These are phyloP conservation scores for Talaromyces sp. DNA, from an alignment of 2,329 filamentous ascomycete species.

Conservation along the genomic window DNA sequence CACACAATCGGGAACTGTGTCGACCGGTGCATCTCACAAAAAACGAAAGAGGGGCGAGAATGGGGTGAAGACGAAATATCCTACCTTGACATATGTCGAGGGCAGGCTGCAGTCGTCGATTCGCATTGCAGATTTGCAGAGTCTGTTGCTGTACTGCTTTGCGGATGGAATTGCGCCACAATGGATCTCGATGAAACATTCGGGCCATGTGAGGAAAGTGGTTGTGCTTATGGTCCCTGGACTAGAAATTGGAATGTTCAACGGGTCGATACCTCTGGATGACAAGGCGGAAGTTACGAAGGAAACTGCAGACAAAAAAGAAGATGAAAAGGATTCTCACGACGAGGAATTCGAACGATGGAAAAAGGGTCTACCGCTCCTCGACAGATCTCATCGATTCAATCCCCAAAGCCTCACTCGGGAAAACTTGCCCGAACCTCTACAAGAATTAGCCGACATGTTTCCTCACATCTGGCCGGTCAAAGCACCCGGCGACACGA, in stretches of 20 bases:
- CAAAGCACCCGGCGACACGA: constrained; percentile 81
- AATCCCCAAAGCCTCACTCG: constrained; percentile 35
- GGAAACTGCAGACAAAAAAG: constrained; percentile 21
- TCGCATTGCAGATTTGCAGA: constrained; percentile 59
- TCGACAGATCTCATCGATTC: constrained; percentile 34
- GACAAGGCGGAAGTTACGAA: constrained; percentile 17
- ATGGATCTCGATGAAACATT: constrained; percentile 62
- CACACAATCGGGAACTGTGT: background rate
- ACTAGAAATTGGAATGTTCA: constrained; percentile 86
- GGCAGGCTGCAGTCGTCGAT: constrained; percentile 57
- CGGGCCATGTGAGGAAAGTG: constrained; percentile 64
- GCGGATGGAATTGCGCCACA: constrained; percentile 62
- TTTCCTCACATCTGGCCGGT: constrained; percentile 90
- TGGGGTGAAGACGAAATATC: constrained; percentile 51
- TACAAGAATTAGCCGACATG: constrained; percentile 72
- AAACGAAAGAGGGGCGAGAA: constrained; percentile 38
- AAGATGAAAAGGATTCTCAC: constrained; percentile 20
- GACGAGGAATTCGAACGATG: constrained; percentile 38
- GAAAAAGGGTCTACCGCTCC: constrained; percentile 40
- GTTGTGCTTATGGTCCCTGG: constrained; percentile 91
- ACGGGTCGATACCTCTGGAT: constrained; percentile 50
- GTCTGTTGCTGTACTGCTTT: constrained; percentile 59
- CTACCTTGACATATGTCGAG: constrained; percentile 53
- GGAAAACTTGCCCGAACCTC: constrained; percentile 44
- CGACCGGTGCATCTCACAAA: constrained; percentile 1